A percentile compares a stretch with the other conserved stretches of the same genome.
These are phyloP conservation scores for Erigeron philadelphicus DNA, from an alignment of 140 eudicot genomes.

Conservation along the genomic window DNA sequence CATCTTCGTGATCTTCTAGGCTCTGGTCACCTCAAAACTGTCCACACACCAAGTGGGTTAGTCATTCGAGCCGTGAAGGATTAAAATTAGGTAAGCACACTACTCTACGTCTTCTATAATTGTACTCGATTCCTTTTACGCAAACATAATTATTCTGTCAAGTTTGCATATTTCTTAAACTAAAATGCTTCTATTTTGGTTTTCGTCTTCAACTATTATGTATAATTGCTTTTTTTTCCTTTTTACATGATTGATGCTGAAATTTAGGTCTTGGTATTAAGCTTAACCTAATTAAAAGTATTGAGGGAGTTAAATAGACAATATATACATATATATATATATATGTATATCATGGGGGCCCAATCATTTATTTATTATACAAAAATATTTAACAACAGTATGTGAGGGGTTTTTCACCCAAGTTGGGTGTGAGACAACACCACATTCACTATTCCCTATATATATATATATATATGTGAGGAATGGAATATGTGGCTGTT, in stretches of 20 bases:
- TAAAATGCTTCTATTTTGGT: background rate
- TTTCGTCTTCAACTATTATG: conserved; percentile 1
- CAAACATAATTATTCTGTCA: conserved; percentile 7
- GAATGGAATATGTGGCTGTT: too few species aligned
- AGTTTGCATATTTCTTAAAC: conserved; percentile 12
- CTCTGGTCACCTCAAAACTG: conserved; percentile 43
- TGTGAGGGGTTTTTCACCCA: too few species aligned
- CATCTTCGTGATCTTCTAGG: conserved; percentile 77
- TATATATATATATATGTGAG: too few species aligned
- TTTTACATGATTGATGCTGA: conserved; percentile 16
- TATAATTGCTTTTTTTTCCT: background rate
- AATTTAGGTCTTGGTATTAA: background rate
- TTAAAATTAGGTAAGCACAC: conserved; percentile 38
- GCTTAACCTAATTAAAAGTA: too few species aligned
- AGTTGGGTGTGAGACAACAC: too few species aligned
- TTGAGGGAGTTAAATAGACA: too few species aligned
- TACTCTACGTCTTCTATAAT: conserved; percentile 20
- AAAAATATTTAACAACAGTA: too few species aligned
- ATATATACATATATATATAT: too few species aligned
- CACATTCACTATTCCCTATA: too few species aligned
- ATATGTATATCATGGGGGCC: too few species aligned
- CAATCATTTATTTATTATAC: too few species aligned
- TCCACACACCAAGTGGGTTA: conserved; percentile 75
- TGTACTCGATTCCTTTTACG: conserved; percentile 29
- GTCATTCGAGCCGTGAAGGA: conserved; percentile 76